Evolutionary conservation across 2,329 filamentous ascomycete species (phyloP).

Genomic region (Microthyrium microscopicum): DNA sequence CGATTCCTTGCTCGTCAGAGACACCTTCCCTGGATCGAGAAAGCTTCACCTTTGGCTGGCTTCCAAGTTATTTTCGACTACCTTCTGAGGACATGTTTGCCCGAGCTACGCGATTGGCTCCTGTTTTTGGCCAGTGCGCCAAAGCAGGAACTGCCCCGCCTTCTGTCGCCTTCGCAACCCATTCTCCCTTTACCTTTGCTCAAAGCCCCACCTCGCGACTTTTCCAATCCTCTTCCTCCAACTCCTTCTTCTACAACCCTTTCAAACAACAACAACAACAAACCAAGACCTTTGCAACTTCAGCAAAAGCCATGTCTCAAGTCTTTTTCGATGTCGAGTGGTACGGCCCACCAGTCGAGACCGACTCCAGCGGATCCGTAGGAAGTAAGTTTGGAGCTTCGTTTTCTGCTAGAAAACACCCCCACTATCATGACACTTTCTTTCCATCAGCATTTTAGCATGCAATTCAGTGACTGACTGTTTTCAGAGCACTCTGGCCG

Average conservation of each 20-base stretch:
- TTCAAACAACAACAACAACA: conserved; percentile 16
- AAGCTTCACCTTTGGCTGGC: too few species aligned
- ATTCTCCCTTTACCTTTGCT: conserved; percentile 11
- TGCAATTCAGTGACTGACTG: neutral
- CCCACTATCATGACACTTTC: conserved; percentile 6
- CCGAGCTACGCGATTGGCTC: too few species aligned
- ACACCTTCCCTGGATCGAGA: too few species aligned
- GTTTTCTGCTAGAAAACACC: conserved; percentile 7
- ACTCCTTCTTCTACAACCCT: conserved; percentile 20
- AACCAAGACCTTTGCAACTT: conserved; percentile 39
- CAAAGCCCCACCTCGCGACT: conserved; percentile 10
- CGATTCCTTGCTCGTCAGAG: too few species aligned
- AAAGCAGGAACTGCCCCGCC: too few species aligned
- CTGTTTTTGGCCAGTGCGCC: too few species aligned
- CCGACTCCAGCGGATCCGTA: conserved; percentile 34
- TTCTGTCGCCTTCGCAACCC: too few species aligned
- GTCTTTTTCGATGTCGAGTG: conserved; percentile 42
- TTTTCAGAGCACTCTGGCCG: conserved; percentile 51
- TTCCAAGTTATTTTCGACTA: too few species aligned
- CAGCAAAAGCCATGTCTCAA: conserved; percentile 58
- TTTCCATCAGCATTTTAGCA: conserved; percentile 8
- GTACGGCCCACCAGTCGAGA: conserved; percentile 55
- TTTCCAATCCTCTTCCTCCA: conserved; percentile 16
- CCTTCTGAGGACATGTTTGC: too few species aligned
- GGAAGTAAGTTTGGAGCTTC: conserved; percentile 38